Percentiles rank a stretch among this genome's conserved stretches.
These are phyloP conservation scores for Triticum urartu DNA, from an alignment of 176 grass and related monocot species.

Conservation along the genomic window DNA sequence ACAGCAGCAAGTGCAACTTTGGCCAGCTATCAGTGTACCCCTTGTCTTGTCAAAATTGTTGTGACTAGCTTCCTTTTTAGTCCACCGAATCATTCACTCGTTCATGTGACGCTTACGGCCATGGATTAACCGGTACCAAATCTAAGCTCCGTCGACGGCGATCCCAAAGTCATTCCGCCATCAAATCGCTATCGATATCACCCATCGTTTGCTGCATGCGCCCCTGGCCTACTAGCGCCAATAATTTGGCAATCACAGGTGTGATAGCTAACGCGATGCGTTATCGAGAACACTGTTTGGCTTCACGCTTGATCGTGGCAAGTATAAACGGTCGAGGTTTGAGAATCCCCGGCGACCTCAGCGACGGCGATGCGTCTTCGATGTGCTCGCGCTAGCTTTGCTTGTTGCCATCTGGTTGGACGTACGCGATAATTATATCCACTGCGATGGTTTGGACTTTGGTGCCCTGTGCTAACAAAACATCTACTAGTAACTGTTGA, in stretches of 20 bases:
- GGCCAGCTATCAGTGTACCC: not conserved
- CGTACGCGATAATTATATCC: not conserved
- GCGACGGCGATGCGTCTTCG: not conserved
- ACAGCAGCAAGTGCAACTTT: not conserved
- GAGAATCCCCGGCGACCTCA: not conserved
- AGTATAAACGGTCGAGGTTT: not conserved
- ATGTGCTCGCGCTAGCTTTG: not conserved
- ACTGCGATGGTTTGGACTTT: not conserved
- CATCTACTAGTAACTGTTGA: not conserved
- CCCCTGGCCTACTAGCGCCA: constrained; percentile 11
- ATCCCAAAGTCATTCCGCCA: constrained; percentile 32
- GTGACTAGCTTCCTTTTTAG: not conserved
- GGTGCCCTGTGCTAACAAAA: not conserved
- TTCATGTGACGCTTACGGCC: constrained; percentile 13
- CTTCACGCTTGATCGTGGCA: not conserved
- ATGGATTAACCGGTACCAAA: not conserved
- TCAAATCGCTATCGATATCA: constrained; percentile 3
- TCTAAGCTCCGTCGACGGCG: constrained; percentile 5
- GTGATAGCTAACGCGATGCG: not conserved
- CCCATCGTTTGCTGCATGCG: not conserved
- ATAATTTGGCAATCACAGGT: constrained; percentile 16
- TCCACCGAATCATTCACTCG: not conserved
- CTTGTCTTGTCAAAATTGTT: constrained; percentile 18
- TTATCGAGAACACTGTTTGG: constrained; percentile 26
- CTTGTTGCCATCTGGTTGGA: constrained; percentile 12